Evolutionary conservation across 768 basidiomycete genomes (phyloP).

Genomic region (Russula lepida): DNA sequence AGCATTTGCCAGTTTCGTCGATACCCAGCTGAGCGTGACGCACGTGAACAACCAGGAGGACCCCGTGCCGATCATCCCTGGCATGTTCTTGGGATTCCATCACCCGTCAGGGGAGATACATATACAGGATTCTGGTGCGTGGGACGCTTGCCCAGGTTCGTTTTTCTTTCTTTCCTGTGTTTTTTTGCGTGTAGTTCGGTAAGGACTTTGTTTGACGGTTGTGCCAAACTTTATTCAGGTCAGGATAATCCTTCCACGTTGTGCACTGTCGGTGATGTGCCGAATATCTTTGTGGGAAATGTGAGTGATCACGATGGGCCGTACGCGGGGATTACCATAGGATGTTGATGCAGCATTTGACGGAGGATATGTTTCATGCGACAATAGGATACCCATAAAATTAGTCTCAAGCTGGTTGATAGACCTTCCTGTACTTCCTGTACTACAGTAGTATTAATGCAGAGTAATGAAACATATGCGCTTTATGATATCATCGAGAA

Average conservation of each 20-base stretch:
- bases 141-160: constrained; percentile 48
- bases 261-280: constrained; percentile 48
- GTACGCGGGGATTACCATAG: constrained; percentile 18
- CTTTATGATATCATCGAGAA: too few relatives aligned
- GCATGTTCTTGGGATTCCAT: constrained; percentile 35
- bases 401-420: too few relatives aligned
- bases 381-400: too few relatives aligned
- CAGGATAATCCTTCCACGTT: constrained; percentile 48
- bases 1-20: constrained; percentile 7
- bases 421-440: too few relatives aligned
- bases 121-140: constrained; percentile 37
- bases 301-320: constrained; percentile 13
- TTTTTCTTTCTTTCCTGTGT: not conserved
- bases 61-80: constrained; percentile 31
- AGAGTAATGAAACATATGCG: too few relatives aligned
- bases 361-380: not conserved
- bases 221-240: constrained; percentile 29
- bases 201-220: not conserved
- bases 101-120: constrained; percentile 37
- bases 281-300: constrained; percentile 39
- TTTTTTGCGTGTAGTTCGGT: not conserved
- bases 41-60: constrained; percentile 23
- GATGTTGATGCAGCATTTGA: constrained; percentile 11
- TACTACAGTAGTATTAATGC: too few relatives aligned
- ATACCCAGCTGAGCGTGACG: not conserved